Evolutionary conservation across 192 early-diverging fungal species (phyloP).

Genomic region (Entomortierella lignicola): DNA sequence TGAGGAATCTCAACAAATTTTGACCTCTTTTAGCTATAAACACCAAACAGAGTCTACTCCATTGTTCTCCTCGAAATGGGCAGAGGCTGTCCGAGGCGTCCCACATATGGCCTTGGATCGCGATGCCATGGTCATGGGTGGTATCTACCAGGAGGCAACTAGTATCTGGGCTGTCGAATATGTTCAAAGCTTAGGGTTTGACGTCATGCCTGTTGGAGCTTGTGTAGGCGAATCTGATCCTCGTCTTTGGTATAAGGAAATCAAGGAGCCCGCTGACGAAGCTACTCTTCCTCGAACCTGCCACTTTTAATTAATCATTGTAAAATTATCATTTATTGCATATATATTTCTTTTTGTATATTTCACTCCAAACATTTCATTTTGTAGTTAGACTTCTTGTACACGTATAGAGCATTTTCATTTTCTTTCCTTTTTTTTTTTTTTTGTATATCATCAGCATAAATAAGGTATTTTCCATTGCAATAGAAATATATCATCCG

Average conservation of each 20-base stretch:
- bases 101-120: conserved; percentile 19
- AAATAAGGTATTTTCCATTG: no score
- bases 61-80: conserved; percentile 42
- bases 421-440: no score
- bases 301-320: background rate
- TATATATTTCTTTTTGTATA: no score
- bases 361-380: no score
- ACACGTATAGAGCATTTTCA: no score
- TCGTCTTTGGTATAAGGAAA: conserved; percentile 52
- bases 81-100: conserved; percentile 46
- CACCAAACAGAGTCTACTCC: conserved; percentile 4
- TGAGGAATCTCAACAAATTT: conserved; percentile 2
- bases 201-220: conserved; percentile 37
- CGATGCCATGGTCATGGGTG: conserved; percentile 42
- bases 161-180: conserved; percentile 46
- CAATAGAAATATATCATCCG: no score
- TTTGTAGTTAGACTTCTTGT: no score
- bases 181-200: conserved; percentile 32
- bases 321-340: no score
- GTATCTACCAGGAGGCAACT: conserved; percentile 46
- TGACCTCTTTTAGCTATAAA: background rate
- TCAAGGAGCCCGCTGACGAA: conserved; percentile 16
- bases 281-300: conserved; percentile 21
- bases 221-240: conserved; percentile 47
- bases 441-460: no score